Percentiles rank a stretch among this genome's conserved stretches.
These are phyloP conservation scores for Nannochloris sp. DNA, from an alignment of 139 green algal genomes.

Conservation along the genomic window DNA sequence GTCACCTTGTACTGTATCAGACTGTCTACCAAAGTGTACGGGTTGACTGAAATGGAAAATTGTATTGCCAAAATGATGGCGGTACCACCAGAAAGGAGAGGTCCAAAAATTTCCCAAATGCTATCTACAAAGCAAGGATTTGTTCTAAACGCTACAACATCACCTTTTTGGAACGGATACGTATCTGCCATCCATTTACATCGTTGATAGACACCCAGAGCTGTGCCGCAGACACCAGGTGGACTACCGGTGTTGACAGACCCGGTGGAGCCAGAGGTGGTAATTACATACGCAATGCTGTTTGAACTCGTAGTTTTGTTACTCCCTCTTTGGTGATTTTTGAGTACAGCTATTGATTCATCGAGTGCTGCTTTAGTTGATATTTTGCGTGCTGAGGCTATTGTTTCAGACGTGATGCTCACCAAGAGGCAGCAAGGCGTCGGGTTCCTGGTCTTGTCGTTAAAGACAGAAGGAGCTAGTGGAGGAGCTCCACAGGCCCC, in stretches of 20 bases:
- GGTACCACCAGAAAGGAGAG: slow-evolving; percentile 31
- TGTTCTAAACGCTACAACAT: slow-evolving; percentile 40
- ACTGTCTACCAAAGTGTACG: slow-evolving; percentile 11
- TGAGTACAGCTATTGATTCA: not conserved
- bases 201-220: slow-evolving; percentile 44
- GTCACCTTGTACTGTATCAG: slow-evolving; percentile 34
- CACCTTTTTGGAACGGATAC: slow-evolving; percentile 12
- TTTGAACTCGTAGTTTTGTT: slow-evolving; percentile 7
- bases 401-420: not conserved
- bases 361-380: not conserved
- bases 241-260: slow-evolving; percentile 23
- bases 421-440: not conserved
- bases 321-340: not conserved
- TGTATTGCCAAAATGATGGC: slow-evolving; percentile 9
- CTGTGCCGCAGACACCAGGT: slow-evolving; percentile 40
- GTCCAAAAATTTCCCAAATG: slow-evolving; percentile 50
- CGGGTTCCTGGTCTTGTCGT: not conserved
- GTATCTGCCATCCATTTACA: slow-evolving; percentile 44
- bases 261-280: slow-evolving; percentile 62
- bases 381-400: not conserved
- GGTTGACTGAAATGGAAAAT: slow-evolving; percentile 7
- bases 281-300: slow-evolving; percentile 43
- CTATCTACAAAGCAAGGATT: slow-evolving; percentile 49
- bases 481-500: not conserved
- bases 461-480: not conserved